These are phyloP conservation scores for Globisporangium echinulatum DNA, from an alignment of 352 stramenopile genomes.

Conservation along the genomic window DNA sequence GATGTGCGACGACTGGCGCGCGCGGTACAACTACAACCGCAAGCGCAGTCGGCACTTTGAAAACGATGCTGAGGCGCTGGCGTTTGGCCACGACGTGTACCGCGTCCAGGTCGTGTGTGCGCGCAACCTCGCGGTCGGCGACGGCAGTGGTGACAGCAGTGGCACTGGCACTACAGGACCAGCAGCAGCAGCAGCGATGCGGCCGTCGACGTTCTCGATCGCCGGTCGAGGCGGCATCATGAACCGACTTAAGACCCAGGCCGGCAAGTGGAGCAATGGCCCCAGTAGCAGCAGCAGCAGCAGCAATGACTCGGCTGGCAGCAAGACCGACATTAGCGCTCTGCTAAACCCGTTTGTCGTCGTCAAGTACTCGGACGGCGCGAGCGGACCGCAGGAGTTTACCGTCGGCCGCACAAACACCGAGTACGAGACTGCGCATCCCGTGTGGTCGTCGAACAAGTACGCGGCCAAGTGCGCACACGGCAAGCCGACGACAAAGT, in stretches of 20 bases:
- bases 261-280: conserved; percentile 42
- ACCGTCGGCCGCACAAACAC: conserved; percentile 81
- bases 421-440: conserved; percentile 66
- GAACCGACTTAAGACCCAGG: conserved; percentile 59
- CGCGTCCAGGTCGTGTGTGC: conserved; percentile 62
- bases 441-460: conserved; percentile 74
- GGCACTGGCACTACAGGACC: background rate
- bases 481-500: conserved; percentile 54
- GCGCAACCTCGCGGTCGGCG: conserved; percentile 29
- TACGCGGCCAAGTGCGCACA: conserved; percentile 52
- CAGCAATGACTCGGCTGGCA: conserved; percentile 2
- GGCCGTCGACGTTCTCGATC: conserved; percentile 49
- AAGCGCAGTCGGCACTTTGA: conserved; percentile 74
- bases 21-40: conserved; percentile 77
- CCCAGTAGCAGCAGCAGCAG: conserved; percentile 8
- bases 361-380: conserved; percentile 56
- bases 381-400: conserved; percentile 41
- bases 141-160: background rate
- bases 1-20: conserved; percentile 68
- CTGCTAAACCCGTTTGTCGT: conserved; percentile 63
- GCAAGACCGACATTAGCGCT: conserved; percentile 11
- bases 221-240: conserved; percentile 45
- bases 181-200: background rate
- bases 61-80: conserved; percentile 70
- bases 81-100: conserved; percentile 76